Evolutionary conservation across 2,329 filamentous ascomycete species (phyloP).

Genomic region (Penicillium thymicola): DNA sequence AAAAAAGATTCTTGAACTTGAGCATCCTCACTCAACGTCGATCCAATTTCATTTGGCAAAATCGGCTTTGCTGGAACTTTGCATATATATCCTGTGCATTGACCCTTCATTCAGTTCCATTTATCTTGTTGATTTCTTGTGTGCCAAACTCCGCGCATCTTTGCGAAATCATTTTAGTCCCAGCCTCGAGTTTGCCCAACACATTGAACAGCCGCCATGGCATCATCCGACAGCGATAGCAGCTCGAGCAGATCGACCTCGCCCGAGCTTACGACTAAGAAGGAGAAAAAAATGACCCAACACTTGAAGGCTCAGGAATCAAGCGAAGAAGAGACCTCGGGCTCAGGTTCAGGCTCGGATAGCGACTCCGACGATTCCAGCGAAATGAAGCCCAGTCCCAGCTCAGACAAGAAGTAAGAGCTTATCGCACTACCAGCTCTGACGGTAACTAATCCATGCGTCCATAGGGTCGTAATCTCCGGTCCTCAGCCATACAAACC

Average conservation of each 20-base stretch:
- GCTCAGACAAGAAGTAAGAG: constrained; percentile 20
- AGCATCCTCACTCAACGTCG: constrained; percentile 14
- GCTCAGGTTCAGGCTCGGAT: constrained; percentile 18
- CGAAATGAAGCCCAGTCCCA: constrained; percentile 18
- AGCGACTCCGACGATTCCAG: constrained; percentile 18
- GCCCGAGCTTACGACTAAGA: constrained; percentile 22
- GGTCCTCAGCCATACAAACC: constrained; percentile 40
- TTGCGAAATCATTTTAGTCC: constrained; percentile 1
- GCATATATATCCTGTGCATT: background rate
- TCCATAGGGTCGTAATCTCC: constrained; percentile 20
- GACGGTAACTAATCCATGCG: background rate
- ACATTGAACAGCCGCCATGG: constrained; percentile 16
- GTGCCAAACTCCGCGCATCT: background rate
- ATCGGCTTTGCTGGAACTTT: background rate
- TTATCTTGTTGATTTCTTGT: background rate
- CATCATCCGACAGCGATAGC: constrained; percentile 26
- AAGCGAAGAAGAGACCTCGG: constrained; percentile 18
- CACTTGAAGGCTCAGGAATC: constrained; percentile 20
- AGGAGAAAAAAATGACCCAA: constrained; percentile 21
- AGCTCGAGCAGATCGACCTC: constrained; percentile 29
- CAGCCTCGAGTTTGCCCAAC: background rate
- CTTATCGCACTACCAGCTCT: too few species aligned
- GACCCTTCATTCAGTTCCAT: background rate
- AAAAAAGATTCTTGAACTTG: constrained; percentile 32
- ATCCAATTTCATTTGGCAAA: constrained; percentile 6